Conservation (phyloP, 495 filamentous ascomycete species). For the Hyaloscypha bicolor region DNA sequence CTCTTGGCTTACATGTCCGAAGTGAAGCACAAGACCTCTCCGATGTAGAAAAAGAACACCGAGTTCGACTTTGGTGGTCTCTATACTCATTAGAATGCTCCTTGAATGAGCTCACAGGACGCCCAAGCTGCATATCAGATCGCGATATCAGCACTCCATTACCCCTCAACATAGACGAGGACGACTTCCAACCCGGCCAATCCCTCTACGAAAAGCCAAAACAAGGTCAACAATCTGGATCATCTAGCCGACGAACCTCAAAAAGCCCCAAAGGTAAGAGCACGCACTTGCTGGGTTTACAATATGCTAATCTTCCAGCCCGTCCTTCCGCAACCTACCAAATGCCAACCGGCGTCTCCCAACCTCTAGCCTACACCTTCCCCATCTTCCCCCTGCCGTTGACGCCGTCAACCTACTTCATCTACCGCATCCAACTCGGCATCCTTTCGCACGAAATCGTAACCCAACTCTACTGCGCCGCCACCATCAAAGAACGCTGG, state of each 20-base stretch:
- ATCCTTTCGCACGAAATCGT: conserved; percentile 58
- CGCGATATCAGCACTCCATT: conserved; percentile 57
- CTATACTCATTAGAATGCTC: conserved; percentile 59
- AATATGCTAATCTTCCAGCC: neutral
- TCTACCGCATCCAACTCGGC: conserved; percentile 50
- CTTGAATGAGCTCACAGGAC: conserved; percentile 60
- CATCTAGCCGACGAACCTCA: conserved; percentile 4
- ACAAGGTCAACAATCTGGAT: neutral
- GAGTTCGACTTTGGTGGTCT: conserved; percentile 64
- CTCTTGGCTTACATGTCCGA: conserved; percentile 62
- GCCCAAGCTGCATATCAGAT: conserved; percentile 58
- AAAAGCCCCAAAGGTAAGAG: neutral
- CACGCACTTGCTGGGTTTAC: neutral
- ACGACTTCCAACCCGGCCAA: conserved; percentile 40
- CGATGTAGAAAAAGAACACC: conserved; percentile 55
- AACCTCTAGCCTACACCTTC: conserved; percentile 14
- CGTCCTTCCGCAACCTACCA: conserved; percentile 14
- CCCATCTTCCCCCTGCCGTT: conserved; percentile 1
- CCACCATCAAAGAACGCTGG: conserved; percentile 57
- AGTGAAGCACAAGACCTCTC: conserved; percentile 51
- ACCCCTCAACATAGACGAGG: conserved; percentile 57
- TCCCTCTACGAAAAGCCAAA: conserved; percentile 12
- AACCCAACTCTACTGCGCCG: conserved; percentile 59
- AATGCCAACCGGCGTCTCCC: conserved; percentile 3
- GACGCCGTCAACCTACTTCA: conserved; percentile 49